phyloP scores from a whole-genome alignment of 176 grass and related monocot species.

The Lolium rigidum region DNA sequence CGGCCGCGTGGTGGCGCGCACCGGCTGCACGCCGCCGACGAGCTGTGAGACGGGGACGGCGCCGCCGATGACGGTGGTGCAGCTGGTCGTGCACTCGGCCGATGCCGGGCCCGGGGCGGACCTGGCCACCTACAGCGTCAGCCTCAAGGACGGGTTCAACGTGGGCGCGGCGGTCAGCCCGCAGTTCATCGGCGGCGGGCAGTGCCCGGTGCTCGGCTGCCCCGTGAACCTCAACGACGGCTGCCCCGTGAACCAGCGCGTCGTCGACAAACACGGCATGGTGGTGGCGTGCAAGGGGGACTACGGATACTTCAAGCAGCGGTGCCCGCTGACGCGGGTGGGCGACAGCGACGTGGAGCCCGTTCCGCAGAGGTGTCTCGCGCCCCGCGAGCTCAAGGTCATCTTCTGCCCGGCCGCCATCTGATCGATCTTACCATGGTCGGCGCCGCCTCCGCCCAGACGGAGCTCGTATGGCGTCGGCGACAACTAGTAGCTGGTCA shows the following conservation, averaged over 20 bases:
- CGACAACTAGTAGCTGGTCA: constrained; percentile 18
- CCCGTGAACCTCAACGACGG: constrained; percentile 14
- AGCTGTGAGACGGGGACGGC: constrained; percentile 1
- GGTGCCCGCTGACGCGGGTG: not conserved
- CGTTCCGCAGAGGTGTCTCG: constrained; percentile 42
- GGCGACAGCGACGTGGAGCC: constrained; percentile 38
- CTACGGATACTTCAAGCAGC: constrained; percentile 28
- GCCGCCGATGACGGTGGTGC: constrained; percentile 33
- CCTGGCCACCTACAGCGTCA: constrained; percentile 50
- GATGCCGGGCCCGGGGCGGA: not conserved
- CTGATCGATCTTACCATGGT: not conserved
- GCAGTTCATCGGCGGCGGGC: no score
- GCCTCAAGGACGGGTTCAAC: constrained; percentile 14
- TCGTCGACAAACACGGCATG: not conserved
- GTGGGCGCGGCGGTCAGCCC: no score
- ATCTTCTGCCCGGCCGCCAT: constrained; percentile 55
- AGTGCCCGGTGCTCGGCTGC: constrained; percentile 32
- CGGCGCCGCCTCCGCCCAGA: not conserved
- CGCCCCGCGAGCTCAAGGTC: constrained; percentile 55
- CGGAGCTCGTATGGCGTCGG: not conserved
- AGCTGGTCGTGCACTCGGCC: constrained; percentile 42
- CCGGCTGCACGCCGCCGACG: not conserved
- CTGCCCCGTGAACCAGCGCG: not conserved
- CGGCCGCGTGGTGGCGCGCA: constrained; percentile 11
- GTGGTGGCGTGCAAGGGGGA: constrained; percentile 34